A percentile compares a stretch with the other conserved stretches of the same genome.
phyloP scores from a whole-genome alignment of 2,329 filamentous ascomycete genomes.

The Fusarium sp. region DNA sequence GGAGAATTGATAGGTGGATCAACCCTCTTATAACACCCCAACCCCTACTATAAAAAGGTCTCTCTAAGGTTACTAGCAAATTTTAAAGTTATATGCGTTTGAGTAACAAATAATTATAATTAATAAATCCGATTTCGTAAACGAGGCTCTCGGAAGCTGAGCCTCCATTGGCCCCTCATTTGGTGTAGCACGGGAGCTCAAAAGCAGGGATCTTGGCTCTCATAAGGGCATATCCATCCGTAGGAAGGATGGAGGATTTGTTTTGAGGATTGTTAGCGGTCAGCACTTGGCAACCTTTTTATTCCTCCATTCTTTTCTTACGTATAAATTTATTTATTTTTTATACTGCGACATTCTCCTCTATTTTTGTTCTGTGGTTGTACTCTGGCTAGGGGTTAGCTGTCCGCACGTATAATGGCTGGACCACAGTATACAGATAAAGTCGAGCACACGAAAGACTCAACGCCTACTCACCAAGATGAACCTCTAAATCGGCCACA shows the following conservation, averaged over 20 bases:
- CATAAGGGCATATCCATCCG: not conserved
- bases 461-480: not conserved
- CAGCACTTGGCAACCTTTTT: not conserved
- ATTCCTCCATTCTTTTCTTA: not conserved
- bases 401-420: slow-evolving; percentile 8
- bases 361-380: not conserved
- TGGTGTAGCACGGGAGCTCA: slow-evolving; percentile 3
- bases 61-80: not conserved
- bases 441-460: not conserved
- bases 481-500: not conserved
- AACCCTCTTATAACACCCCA: not conserved
- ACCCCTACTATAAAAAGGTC: not conserved
- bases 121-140: not conserved
- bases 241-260: slow-evolving; percentile 8
- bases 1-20: not conserved
- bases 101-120: no score
- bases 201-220: slow-evolving; percentile 13
- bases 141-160: slow-evolving; percentile 16
- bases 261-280: not conserved
- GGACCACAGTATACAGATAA: slow-evolving; percentile 2
- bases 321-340: not conserved
- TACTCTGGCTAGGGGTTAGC: not conserved
- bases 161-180: slow-evolving; percentile 21
- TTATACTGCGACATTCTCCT: no score
- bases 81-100: not conserved